phyloP scores from a whole-genome alignment of 805 yeast genomes.

The Candida krabiensis region DNA sequence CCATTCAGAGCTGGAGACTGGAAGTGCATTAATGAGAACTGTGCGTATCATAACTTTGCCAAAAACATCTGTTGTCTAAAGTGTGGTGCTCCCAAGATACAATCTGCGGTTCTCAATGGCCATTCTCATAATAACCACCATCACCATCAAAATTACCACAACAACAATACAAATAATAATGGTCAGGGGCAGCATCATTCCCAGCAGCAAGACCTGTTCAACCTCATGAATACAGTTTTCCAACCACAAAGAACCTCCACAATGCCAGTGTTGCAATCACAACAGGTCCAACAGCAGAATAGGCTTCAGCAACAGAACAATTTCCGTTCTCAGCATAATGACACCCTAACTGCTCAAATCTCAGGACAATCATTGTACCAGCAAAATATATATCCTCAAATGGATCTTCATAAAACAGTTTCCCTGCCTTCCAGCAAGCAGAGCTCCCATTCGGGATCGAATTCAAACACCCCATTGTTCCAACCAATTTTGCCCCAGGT shows the following conservation, averaged over 20 bases:
- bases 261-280: conserved; percentile 2
- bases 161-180: conserved; percentile 9
- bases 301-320: conserved; percentile 4
- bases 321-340: not conserved
- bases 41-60: conserved; percentile 90
- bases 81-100: conserved; percentile 74
- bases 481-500: conserved; percentile 18
- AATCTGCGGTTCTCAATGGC: conserved; percentile 31
- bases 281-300: conserved; percentile 7
- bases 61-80: conserved; percentile 83
- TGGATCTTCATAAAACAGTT: conserved; percentile 16
- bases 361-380: conserved; percentile 3
- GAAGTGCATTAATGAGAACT: conserved; percentile 80
- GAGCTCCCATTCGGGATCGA: conserved; percentile 16
- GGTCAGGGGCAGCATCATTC: conserved; percentile 4
- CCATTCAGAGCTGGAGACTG: conserved; percentile 97
- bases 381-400: conserved; percentile 5
- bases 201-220: conserved; percentile 7
- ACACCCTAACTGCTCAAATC: not conserved
- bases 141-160: conserved; percentile 12
- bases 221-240: not conserved
- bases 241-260: conserved; percentile 1
- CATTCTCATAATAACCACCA: conserved; percentile 29
- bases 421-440: conserved; percentile 14
- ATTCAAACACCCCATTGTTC: conserved; percentile 17